A percentile compares a stretch with the other conserved stretches of the same genome.
phyloP scores from a whole-genome alignment of 345 rosid genomes.

The Viola odorata region DNA sequence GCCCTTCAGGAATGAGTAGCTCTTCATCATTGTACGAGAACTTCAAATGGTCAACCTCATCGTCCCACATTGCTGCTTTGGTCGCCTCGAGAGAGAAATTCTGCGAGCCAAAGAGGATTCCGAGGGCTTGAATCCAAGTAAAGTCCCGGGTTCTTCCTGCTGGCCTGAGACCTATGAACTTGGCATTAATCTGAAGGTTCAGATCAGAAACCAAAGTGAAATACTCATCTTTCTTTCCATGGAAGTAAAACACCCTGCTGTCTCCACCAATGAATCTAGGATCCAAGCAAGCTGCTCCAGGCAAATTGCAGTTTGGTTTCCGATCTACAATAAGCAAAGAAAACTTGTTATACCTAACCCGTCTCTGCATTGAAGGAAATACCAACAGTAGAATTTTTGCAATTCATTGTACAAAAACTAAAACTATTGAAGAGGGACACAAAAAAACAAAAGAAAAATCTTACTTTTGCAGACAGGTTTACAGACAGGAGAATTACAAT shows the following conservation, averaged over 20 bases:
- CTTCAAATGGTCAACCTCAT: slow-evolving; percentile 46
- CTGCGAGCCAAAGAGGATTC: slow-evolving; percentile 43
- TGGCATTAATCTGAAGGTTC: slow-evolving; percentile 52
- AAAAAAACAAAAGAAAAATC: neutral
- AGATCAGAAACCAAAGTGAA: slow-evolving; percentile 49
- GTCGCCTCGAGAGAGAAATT: slow-evolving; percentile 60
- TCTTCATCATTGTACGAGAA: slow-evolving; percentile 49
- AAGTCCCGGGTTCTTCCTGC: slow-evolving; percentile 45
- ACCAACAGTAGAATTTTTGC: neutral
- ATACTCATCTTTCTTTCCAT: slow-evolving; percentile 51
- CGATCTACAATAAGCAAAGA: slow-evolving; percentile 15
- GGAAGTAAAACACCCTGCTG: slow-evolving; percentile 56
- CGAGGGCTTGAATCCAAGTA: slow-evolving; percentile 66
- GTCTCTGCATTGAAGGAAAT: neutral
- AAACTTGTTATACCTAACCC: neutral
- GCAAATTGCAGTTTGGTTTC: slow-evolving; percentile 30
- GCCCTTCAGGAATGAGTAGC: slow-evolving; percentile 38
- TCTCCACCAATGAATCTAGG: slow-evolving; percentile 65
- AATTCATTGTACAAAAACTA: neutral
- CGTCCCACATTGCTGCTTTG: slow-evolving; percentile 44
- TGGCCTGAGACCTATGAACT: slow-evolving; percentile 58
- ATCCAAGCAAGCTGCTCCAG: slow-evolving; percentile 59
- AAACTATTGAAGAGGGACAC: neutral
- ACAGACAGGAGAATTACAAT: slow-evolving; percentile 33
- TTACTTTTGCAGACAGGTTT: slow-evolving; percentile 28